Evolutionary conservation across 2,329 filamentous ascomycete species (phyloP).

Genomic region (Diaporthe ampelina): DNA sequence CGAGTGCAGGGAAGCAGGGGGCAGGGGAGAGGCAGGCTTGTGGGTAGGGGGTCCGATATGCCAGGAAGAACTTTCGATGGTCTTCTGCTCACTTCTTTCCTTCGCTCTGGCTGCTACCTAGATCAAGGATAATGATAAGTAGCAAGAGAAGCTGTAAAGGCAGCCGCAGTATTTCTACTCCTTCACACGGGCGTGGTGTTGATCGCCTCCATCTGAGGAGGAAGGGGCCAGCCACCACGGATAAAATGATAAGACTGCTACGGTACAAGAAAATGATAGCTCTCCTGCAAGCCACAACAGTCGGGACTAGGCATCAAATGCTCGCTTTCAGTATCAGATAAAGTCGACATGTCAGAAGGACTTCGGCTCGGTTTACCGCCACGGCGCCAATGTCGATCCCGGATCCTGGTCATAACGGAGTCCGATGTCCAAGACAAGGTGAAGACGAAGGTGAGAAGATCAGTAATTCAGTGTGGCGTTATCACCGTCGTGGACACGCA

Average conservation of each 20-base stretch:
- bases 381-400: neutral
- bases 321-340: constrained; percentile 10
- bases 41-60: constrained; percentile 13
- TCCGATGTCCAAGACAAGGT: neutral
- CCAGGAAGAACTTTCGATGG: constrained; percentile 3
- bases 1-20: constrained; percentile 12
- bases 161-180: neutral
- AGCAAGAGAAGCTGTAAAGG: neutral
- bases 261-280: constrained; percentile 20
- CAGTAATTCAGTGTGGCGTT: neutral
- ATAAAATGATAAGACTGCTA: neutral
- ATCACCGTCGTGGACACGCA: neutral
- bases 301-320: neutral
- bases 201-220: neutral
- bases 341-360: constrained; percentile 26
- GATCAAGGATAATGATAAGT: too few species aligned
- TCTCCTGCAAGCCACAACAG: neutral
- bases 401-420: neutral
- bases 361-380: constrained; percentile 14
- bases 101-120: neutral
- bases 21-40: constrained; percentile 8
- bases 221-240: neutral
- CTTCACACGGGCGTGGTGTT: neutral
- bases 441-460: constrained; percentile 1
- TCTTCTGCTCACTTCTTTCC: constrained; percentile 11